Evolutionary conservation across 2,329 filamentous ascomycete species (phyloP).

Genomic region (Colletotrichum sp.): DNA sequence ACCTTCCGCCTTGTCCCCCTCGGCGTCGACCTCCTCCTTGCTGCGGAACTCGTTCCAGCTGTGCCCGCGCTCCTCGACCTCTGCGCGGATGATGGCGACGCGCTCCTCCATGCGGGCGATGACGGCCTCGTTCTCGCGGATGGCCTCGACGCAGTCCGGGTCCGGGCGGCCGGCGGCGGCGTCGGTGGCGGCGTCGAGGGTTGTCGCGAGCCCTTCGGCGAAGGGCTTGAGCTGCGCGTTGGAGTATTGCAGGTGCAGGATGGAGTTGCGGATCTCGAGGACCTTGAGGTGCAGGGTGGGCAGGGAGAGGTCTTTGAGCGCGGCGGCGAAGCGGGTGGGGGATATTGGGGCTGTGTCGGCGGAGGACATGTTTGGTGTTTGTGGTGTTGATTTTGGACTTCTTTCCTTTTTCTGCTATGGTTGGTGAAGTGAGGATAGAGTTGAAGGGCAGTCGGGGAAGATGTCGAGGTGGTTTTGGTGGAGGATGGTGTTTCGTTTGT

Average conservation of each 20-base stretch:
- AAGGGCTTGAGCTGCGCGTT: slow-evolving; percentile 76
- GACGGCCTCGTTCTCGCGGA: slow-evolving; percentile 73
- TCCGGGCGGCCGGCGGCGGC: slow-evolving; percentile 49
- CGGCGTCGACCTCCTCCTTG: slow-evolving; percentile 46
- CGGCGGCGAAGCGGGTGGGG: slow-evolving; percentile 67
- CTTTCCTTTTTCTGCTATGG: not conserved
- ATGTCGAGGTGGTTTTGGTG: not conserved
- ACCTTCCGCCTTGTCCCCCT: slow-evolving; percentile 17
- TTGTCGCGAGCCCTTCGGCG: slow-evolving; percentile 53
- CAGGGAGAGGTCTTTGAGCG: slow-evolving; percentile 70
- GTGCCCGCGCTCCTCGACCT: slow-evolving; percentile 65
- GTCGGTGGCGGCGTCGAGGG: slow-evolving; percentile 25
- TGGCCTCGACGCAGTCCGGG: slow-evolving; percentile 75
- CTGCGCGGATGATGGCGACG: slow-evolving; percentile 65
- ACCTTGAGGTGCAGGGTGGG: slow-evolving; percentile 75
- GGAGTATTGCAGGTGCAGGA: slow-evolving; percentile 75
- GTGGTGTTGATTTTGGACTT: not conserved
- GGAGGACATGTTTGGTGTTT: slow-evolving; percentile 63
- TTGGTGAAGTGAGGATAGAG: not conserved
- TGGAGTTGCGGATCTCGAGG: slow-evolving; percentile 76
- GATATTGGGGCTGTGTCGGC: slow-evolving; percentile 65
- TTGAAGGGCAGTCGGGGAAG: too few relatives aligned
- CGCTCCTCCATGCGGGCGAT: slow-evolving; percentile 72
- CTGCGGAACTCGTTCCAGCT: slow-evolving; percentile 63
- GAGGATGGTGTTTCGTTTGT: not conserved